These are phyloP conservation scores for Amanita rubescens DNA, from an alignment of 768 basidiomycete species.

Conservation along the genomic window DNA sequence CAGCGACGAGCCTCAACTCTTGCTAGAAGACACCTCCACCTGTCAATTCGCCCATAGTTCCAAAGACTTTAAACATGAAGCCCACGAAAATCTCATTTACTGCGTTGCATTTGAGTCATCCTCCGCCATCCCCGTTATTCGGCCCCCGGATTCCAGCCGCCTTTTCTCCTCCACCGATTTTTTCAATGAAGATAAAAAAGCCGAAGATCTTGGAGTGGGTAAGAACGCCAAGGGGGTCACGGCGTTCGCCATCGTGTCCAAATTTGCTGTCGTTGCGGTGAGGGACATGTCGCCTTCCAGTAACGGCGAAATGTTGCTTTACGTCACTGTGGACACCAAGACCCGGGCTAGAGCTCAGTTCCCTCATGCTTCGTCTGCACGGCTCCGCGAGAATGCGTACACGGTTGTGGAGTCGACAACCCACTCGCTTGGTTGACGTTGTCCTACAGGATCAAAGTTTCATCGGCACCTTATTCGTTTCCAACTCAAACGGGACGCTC, in stretches of 20 bases:
- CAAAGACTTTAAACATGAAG: slow-evolving; percentile 73
- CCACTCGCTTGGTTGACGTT: slow-evolving; percentile 94
- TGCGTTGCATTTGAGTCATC: slow-evolving; percentile 80
- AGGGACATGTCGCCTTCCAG: slow-evolving; percentile 53
- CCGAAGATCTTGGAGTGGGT: slow-evolving; percentile 82
- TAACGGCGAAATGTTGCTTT: slow-evolving; percentile 73
- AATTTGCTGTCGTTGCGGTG: slow-evolving; percentile 88
- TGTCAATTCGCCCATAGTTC: slow-evolving; percentile 91
- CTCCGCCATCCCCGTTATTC: slow-evolving; percentile 37
- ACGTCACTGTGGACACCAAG: slow-evolving; percentile 77
- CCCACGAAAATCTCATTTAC: slow-evolving; percentile 70
- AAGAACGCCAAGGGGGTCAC: slow-evolving; percentile 85
- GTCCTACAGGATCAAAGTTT: slow-evolving; percentile 57
- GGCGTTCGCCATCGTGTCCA: slow-evolving; percentile 88
- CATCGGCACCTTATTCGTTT: slow-evolving; percentile 90
- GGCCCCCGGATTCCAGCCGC: slow-evolving; percentile 52
- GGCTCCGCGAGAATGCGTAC: slow-evolving; percentile 85
- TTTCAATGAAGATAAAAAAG: slow-evolving; percentile 53
- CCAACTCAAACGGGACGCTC: slow-evolving; percentile 93
- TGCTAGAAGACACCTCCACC: slow-evolving; percentile 64
- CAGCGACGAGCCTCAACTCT: slow-evolving; percentile 42
- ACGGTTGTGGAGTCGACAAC: slow-evolving; percentile 93
- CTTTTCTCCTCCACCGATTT: slow-evolving; percentile 85
- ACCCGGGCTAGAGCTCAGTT: slow-evolving; percentile 87
- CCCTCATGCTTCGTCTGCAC: slow-evolving; percentile 79